Percentiles rank a stretch among this genome's conserved stretches.
phyloP scores from a whole-genome alignment of 495 filamentous ascomycete species.

The Staphylotrichum longicolle region DNA sequence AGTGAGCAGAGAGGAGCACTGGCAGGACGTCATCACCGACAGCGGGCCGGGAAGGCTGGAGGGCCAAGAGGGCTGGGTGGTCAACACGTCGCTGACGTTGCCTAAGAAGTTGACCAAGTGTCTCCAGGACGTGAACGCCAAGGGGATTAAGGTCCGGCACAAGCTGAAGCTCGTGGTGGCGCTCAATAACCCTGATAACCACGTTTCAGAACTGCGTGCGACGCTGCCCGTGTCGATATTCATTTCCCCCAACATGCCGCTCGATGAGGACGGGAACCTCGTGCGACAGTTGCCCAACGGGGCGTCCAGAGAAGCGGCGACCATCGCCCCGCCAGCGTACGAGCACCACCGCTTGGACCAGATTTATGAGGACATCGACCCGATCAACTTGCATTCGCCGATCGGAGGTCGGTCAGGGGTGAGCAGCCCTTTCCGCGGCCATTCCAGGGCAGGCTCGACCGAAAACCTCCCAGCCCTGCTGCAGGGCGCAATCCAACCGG shows the following conservation, averaged over 20 bases:
- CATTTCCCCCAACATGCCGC: slow-evolving; percentile 85
- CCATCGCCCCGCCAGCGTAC: slow-evolving; percentile 80
- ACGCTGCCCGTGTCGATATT: slow-evolving; percentile 85
- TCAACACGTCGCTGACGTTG: slow-evolving; percentile 65
- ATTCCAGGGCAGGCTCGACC: slow-evolving; percentile 71
- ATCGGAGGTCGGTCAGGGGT: slow-evolving; percentile 60
- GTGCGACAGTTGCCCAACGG: slow-evolving; percentile 52
- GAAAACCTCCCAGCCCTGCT: slow-evolving; percentile 66
- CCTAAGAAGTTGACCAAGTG: slow-evolving; percentile 76
- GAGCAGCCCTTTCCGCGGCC: slow-evolving; percentile 70
- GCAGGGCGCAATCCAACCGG: slow-evolving; percentile 54
- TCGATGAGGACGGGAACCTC: slow-evolving; percentile 76
- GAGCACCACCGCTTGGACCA: slow-evolving; percentile 84
- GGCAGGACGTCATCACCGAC: slow-evolving; percentile 66
- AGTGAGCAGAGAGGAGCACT: slow-evolving; percentile 55
- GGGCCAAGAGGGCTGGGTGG: slow-evolving; percentile 66
- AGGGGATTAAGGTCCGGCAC: slow-evolving; percentile 83
- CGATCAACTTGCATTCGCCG: slow-evolving; percentile 73
- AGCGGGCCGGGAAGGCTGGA: slow-evolving; percentile 73
- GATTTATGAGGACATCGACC: slow-evolving; percentile 81
- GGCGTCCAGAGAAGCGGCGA: slow-evolving; percentile 34
- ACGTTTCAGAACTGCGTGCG: slow-evolving; percentile 86
- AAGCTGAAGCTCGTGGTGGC: slow-evolving; percentile 83
- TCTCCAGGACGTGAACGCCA: slow-evolving; percentile 79
- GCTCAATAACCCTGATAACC: slow-evolving; percentile 89